Evolutionary conservation across 306 rosid genomes (phyloP), one percentile per base, ranked within the genome.

Genomic region (Cucurbita argyrosperma): DNA sequence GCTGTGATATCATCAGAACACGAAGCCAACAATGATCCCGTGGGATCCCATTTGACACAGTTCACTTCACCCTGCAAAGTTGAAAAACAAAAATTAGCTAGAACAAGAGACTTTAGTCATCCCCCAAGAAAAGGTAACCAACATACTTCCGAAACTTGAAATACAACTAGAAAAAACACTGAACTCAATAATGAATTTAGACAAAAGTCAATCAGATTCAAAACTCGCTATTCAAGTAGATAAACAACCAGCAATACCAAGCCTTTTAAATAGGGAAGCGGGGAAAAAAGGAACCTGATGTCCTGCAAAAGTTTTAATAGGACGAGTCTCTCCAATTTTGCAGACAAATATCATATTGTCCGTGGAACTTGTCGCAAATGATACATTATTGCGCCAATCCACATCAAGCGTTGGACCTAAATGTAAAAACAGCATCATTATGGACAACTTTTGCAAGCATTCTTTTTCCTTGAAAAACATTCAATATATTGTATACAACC

Each of bases 1-100:
- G 95, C 98, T 23, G 90, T 90, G 76, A 83, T 83, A 87, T 94
- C 98, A 45, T 94, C 98, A 10, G 98, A 90, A 82, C 98, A 94
- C 0, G 98, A 94, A 59, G 98, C 98, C 82, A 94, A 80, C 79
- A 90, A 79, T 59, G 90, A 69, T 71, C 98, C 98, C 6, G 92
- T 83, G 79, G 98, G 98, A 82, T 94, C 98, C 98, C 98, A 90
- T 84, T 94, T 94, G 74, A 94, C 97, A 83, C 96, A 94, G 80
- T 94, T 94, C 65, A 92, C 97, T 84, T 90, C 96, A 10, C 90
- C 97, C 97, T 92, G 80, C 76, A 87, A 84, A 83, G 82, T 51
- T 37, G 63, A 4, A 8, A 77, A 52, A 72, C 38, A 30, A 67
- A 67, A 69, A 69, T 45, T 66, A 66, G 53, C 13, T 42, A 12